Percentiles rank a stretch among this genome's conserved stretches.
Conservation (phyloP, 345 rosid species). For the Ceriops zippeliana region DNA sequence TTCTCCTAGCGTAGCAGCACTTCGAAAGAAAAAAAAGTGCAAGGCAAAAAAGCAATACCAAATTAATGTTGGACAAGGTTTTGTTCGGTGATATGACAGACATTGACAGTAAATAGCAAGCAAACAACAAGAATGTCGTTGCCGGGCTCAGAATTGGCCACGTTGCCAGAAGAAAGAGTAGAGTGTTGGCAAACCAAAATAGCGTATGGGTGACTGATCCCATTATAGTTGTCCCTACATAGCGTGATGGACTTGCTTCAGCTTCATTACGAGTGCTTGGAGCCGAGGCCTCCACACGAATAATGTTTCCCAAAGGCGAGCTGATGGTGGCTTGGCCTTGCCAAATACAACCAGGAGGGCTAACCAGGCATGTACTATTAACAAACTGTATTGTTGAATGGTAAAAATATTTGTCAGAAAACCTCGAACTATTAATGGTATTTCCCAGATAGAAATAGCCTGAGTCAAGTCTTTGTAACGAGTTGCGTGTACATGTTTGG, state of each 20-base stretch:
- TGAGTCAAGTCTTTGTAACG: background rate
- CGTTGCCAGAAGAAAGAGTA: background rate
- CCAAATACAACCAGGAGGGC: conserved; percentile 8
- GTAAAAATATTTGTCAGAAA: background rate
- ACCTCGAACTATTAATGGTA: background rate
- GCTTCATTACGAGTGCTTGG: background rate
- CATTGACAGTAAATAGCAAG: conserved; percentile 1
- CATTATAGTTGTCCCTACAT: conserved; percentile 1
- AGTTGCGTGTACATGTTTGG: background rate
- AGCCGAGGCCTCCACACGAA: background rate
- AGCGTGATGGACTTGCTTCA: background rate
- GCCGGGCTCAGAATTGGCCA: background rate
- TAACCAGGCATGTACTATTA: background rate
- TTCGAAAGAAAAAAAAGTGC: background rate
- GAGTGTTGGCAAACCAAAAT: background rate
- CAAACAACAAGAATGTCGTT: background rate
- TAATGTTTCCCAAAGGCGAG: background rate
- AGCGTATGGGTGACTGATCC: background rate
- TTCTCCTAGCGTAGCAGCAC: background rate
- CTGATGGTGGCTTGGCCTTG: background rate
- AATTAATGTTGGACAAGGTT: background rate
- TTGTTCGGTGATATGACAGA: conserved; percentile 6
- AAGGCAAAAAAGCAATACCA: background rate
- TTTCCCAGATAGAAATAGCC: background rate
- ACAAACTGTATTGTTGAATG: background rate